These are phyloP conservation scores for Phytopythium ostracodes DNA, from an alignment of 352 stramenopile species.

Conservation along the genomic window DNA sequence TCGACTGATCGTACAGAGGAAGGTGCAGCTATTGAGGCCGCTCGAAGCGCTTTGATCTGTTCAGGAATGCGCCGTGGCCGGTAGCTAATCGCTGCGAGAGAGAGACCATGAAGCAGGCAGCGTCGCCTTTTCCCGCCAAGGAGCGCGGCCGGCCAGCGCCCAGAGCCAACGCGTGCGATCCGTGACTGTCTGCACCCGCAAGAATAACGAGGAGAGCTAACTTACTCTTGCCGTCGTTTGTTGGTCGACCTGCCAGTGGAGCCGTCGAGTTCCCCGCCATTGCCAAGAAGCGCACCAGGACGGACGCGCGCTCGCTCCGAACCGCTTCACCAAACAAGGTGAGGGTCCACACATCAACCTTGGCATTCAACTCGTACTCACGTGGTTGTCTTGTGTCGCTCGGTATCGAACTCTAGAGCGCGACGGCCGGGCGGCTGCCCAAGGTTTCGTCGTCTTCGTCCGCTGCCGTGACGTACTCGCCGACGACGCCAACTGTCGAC, in stretches of 20 bases:
- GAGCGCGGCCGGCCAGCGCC: background rate
- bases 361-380: background rate
- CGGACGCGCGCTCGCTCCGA: background rate
- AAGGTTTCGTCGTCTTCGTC: background rate
- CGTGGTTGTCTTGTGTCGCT: background rate
- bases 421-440: background rate
- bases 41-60: too few species aligned
- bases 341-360: background rate
- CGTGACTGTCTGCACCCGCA: too few species aligned
- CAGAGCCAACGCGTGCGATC: background rate
- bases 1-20: background rate
- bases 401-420: background rate
- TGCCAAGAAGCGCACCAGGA: conserved; percentile 6
- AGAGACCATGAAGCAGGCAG: conserved; percentile 3
- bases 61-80: background rate
- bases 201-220: background rate
- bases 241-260: background rate
- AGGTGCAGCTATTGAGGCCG: too few species aligned
- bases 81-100: background rate
- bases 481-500: background rate
- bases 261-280: conserved; percentile 3
- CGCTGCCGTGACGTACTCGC: background rate
- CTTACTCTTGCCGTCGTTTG: background rate
- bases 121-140: background rate
- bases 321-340: conserved; percentile 7